Conservation (phyloP, 1,284 basidiomycete genomes). For the Melanopsichium pennsylvanicum region DNA sequence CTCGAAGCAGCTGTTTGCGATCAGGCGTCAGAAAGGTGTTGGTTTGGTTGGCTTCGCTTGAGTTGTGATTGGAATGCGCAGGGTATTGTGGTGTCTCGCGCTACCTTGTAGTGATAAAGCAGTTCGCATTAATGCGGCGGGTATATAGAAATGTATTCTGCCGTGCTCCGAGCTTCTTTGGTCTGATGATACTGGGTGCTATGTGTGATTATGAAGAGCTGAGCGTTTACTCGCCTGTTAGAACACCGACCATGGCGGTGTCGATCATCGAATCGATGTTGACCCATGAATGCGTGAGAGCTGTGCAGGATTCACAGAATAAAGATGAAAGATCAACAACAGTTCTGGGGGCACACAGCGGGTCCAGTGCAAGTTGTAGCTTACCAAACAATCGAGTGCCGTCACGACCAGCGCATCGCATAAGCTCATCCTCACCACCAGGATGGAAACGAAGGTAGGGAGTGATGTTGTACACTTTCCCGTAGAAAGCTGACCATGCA, state of each 20-base stretch:
- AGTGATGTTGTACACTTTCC: slow-evolving; percentile 96
- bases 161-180: too few species aligned
- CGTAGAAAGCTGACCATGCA: slow-evolving; percentile 90
- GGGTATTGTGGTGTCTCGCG: background rate
- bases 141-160: slow-evolving; percentile 18
- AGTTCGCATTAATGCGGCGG: background rate
- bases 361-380: too few species aligned
- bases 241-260: slow-evolving; percentile 85
- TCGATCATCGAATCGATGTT: slow-evolving; percentile 93
- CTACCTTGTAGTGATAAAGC: background rate
- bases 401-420: slow-evolving; percentile 94
- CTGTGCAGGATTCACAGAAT: slow-evolving; percentile 9
- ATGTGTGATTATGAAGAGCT: too few species aligned
- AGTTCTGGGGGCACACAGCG: too few species aligned
- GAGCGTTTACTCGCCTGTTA: slow-evolving; percentile 66
- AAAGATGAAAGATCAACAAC: too few species aligned
- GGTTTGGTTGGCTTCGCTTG: slow-evolving; percentile 42
- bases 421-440: slow-evolving; percentile 89
- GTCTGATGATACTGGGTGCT: too few species aligned
- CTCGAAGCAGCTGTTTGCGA: slow-evolving; percentile 57
- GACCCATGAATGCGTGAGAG: slow-evolving; percentile 81
- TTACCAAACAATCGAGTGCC: slow-evolving; percentile 91
- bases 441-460: slow-evolving; percentile 91
- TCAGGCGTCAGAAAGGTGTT: slow-evolving; percentile 41
- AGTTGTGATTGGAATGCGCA: background rate